A percentile compares a stretch with the other conserved stretches of the same genome.
phyloP scores from a whole-genome alignment of 2,329 filamentous ascomycete species.

The Dothiorella sarmentorum region DNA sequence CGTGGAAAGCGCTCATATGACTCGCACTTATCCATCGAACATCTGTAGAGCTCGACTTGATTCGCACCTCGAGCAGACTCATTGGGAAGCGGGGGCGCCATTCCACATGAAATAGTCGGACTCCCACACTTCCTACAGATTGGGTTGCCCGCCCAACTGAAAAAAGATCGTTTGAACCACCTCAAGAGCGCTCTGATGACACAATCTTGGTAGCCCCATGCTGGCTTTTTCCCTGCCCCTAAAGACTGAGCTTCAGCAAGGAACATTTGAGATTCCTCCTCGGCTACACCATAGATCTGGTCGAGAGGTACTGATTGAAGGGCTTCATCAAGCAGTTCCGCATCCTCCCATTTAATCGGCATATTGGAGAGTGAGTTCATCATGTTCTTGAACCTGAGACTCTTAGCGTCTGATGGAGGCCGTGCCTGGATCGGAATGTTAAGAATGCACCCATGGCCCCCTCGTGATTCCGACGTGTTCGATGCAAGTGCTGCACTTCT shows the following conservation, averaged over 20 bases:
- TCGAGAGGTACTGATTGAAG: slow-evolving; percentile 84
- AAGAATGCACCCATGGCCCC: slow-evolving; percentile 30
- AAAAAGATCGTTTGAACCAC: slow-evolving; percentile 95
- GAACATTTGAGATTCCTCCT: slow-evolving; percentile 85
- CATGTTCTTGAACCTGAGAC: slow-evolving; percentile 58
- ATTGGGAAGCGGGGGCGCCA: slow-evolving; percentile 79
- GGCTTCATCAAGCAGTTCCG: slow-evolving; percentile 87
- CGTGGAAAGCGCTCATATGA: slow-evolving; percentile 85
- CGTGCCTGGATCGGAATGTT: slow-evolving; percentile 69
- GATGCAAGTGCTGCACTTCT: no score
- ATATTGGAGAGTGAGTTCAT: slow-evolving; percentile 83
- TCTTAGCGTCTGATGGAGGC: slow-evolving; percentile 57
- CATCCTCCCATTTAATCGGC: slow-evolving; percentile 93
- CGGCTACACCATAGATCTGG: slow-evolving; percentile 86
- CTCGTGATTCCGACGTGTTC: no score
- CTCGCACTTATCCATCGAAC: slow-evolving; percentile 70
- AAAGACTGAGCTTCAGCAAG: slow-evolving; percentile 84
- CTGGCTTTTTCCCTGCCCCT: slow-evolving; percentile 72
- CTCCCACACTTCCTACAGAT: slow-evolving; percentile 76
- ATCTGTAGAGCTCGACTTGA: slow-evolving; percentile 85
- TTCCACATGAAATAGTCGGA: slow-evolving; percentile 78
- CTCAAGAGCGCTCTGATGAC: slow-evolving; percentile 84
- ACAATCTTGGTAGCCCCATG: slow-evolving; percentile 98
- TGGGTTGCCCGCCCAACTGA: slow-evolving; percentile 95
- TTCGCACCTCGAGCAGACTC: slow-evolving; percentile 84